phyloP scores from a whole-genome alignment of 1,284 basidiomycete species.

The Ceratobasidium papillatum region DNA sequence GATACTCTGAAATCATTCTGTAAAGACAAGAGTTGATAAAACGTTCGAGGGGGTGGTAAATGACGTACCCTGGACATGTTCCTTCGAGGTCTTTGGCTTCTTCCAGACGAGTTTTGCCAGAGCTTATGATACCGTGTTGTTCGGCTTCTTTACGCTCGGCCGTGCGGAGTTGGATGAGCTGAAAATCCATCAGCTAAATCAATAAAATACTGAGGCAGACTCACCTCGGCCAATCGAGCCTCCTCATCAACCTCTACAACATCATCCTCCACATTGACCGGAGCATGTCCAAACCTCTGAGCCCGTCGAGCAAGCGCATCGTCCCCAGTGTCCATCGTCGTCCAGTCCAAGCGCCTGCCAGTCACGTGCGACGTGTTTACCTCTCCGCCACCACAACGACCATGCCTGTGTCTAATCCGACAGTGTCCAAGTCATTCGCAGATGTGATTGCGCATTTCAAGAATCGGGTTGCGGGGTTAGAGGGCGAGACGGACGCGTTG shows the following conservation, averaged over 20 bases:
- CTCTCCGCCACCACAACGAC: conserved; percentile 4
- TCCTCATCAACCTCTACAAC: conserved; percentile 22
- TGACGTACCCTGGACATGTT: conserved; percentile 33
- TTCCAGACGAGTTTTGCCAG: conserved; percentile 29
- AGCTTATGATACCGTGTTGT: conserved; percentile 4
- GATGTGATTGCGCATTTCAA: conserved; percentile 38
- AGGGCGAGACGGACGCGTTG: conserved; percentile 48
- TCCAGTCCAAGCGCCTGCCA: background rate
- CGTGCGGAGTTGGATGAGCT: conserved; percentile 32
- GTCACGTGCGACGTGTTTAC: background rate
- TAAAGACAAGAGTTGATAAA: background rate
- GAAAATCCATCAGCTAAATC: background rate
- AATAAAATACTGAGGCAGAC: background rate
- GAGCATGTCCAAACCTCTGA: conserved; percentile 27
- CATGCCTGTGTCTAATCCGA: background rate
- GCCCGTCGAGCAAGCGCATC: conserved; percentile 30
- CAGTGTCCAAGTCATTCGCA: conserved; percentile 33
- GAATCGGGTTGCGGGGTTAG: background rate
- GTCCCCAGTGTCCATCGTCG: conserved; percentile 28
- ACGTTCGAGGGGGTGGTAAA: background rate
- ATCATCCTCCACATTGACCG: background rate
- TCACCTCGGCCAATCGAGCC: conserved; percentile 9
- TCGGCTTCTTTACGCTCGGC: conserved; percentile 32
- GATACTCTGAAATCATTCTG: conserved; percentile 40
- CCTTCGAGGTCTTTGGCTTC: conserved; percentile 36